Evolutionary conservation across 129 eudicot species (phyloP).

Genomic region (Sambucus nigra): DNA sequence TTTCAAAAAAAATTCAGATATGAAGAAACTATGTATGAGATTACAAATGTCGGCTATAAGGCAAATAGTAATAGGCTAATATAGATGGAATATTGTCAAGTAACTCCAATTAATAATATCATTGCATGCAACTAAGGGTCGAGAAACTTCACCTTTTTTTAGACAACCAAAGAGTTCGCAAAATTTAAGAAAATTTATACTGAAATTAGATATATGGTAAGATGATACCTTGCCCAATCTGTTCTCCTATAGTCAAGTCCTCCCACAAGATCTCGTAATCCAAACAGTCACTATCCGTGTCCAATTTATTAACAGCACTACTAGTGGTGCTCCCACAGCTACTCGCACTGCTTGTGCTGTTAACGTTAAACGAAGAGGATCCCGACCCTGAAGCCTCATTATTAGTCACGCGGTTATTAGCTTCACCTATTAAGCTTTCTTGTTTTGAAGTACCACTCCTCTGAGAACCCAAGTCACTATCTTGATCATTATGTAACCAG

Average conservation of each 20-base stretch:
- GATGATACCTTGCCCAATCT: conserved; percentile 88
- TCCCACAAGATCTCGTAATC: conserved; percentile 97
- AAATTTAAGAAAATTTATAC: not conserved
- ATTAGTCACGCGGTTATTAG: conserved; percentile 23
- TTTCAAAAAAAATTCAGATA: too few species aligned
- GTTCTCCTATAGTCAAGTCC: conserved; percentile 81
- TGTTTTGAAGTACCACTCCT: conserved; percentile 20
- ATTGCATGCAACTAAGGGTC: not conserved
- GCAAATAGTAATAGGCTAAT: not conserved
- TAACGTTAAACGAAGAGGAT: conserved; percentile 54
- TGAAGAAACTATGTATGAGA: too few species aligned
- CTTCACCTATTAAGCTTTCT: conserved; percentile 45
- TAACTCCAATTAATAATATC: not conserved
- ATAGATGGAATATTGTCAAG: not conserved
- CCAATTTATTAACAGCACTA: conserved; percentile 66
- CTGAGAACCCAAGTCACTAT: conserved; percentile 35
- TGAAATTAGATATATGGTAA: not conserved
- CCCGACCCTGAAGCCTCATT: conserved; percentile 79
- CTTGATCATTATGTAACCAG: conserved; percentile 64
- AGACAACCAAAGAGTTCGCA: not conserved
- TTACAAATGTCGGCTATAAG: too few species aligned
- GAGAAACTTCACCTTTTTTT: not conserved
- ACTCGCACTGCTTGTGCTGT: conserved; percentile 83
- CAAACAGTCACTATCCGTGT: conserved; percentile 60
- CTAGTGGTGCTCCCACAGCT: conserved; percentile 79